These are phyloP conservation scores for Triticum monococcum DNA, from an alignment of 176 grass and related monocot genomes.

Conservation along the genomic window DNA sequence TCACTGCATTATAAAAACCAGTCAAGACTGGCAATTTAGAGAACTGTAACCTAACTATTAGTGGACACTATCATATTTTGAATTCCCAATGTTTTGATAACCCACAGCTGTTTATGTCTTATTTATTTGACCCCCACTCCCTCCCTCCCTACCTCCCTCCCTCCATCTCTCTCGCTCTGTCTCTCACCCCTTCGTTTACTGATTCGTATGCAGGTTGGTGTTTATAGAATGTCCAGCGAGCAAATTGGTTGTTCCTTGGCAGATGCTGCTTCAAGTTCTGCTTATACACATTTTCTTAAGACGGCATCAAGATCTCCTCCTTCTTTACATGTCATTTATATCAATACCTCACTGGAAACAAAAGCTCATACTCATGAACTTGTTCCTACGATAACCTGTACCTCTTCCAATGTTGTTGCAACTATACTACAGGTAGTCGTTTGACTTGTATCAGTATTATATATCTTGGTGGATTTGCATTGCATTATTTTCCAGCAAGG, in stretches of 20 bases:
- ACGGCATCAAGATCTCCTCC: slow-evolving; percentile 65
- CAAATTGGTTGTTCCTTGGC: slow-evolving; percentile 93
- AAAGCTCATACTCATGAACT: slow-evolving; percentile 93
- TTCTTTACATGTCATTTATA: slow-evolving; percentile 97
- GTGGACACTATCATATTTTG: background rate
- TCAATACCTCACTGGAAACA: slow-evolving; percentile 97
- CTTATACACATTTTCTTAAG: slow-evolving; percentile 74
- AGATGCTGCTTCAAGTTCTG: slow-evolving; percentile 88
- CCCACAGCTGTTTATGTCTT: background rate
- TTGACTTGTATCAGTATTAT: slow-evolving; percentile 14
- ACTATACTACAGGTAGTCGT: slow-evolving; percentile 90
- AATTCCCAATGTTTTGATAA: slow-evolving; percentile 9
- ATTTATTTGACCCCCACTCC: slow-evolving; percentile 3
- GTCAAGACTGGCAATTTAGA: background rate
- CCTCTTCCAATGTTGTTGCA: slow-evolving; percentile 94
- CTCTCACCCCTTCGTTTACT: slow-evolving; percentile 5
- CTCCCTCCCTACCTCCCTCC: slow-evolving; percentile 8
- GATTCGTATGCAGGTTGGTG: slow-evolving; percentile 60
- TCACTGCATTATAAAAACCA: background rate
- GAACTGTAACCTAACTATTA: background rate
- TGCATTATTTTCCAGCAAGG: background rate
- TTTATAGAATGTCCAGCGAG: slow-evolving; percentile 97
- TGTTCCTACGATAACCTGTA: slow-evolving; percentile 96
- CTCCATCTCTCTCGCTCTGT: background rate
- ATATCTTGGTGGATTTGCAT: background rate